Percentiles rank a stretch among this genome's conserved stretches.
Evolutionary conservation across 495 filamentous ascomycete species (phyloP).

Genomic region (Hypoxylon crocopeplum): DNA sequence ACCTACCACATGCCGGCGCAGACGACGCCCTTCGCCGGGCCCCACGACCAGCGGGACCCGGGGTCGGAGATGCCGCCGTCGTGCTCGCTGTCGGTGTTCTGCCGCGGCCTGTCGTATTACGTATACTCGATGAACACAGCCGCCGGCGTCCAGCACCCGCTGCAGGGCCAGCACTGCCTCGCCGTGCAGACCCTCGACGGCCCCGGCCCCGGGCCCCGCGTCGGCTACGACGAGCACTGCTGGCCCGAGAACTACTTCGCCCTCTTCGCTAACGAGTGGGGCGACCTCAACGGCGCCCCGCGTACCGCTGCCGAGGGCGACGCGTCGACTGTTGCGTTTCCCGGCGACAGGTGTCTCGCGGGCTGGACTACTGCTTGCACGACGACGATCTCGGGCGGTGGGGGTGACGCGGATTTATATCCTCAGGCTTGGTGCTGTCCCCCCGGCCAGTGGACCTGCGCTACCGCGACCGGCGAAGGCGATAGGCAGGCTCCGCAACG

Average conservation of each 20-base stretch:
- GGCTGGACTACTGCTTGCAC: slow-evolving; percentile 31
- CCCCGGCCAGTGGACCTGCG: slow-evolving; percentile 28
- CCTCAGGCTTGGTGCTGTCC: slow-evolving; percentile 32
- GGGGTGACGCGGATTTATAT: background rate
- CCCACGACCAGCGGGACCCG: background rate
- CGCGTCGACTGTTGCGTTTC: slow-evolving; percentile 10
- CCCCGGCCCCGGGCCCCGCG: background rate
- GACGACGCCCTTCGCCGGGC: slow-evolving; percentile 24
- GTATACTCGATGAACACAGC: slow-evolving; percentile 7
- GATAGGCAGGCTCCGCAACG: slow-evolving; percentile 20
- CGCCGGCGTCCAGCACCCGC: slow-evolving; percentile 10
- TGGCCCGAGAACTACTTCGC: slow-evolving; percentile 28
- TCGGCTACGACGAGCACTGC: slow-evolving; percentile 17
- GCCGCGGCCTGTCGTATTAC: slow-evolving; percentile 13
- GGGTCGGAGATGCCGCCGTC: slow-evolving; percentile 4
- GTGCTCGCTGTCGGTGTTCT: slow-evolving; percentile 22
- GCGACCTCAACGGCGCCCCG: slow-evolving; percentile 9
- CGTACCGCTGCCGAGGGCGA: background rate
- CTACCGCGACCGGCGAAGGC: slow-evolving; percentile 10
- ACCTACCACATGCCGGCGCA: slow-evolving; percentile 8
- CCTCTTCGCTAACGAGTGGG: slow-evolving; percentile 27
- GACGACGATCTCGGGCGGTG: slow-evolving; percentile 19
- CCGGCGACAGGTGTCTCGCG: slow-evolving; percentile 16
- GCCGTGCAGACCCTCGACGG: slow-evolving; percentile 6
- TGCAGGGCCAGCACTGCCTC: slow-evolving; percentile 13